phyloP scores from a whole-genome alignment of 371 early-diverging fungal species.

The Mucor ambiguus region DNA sequence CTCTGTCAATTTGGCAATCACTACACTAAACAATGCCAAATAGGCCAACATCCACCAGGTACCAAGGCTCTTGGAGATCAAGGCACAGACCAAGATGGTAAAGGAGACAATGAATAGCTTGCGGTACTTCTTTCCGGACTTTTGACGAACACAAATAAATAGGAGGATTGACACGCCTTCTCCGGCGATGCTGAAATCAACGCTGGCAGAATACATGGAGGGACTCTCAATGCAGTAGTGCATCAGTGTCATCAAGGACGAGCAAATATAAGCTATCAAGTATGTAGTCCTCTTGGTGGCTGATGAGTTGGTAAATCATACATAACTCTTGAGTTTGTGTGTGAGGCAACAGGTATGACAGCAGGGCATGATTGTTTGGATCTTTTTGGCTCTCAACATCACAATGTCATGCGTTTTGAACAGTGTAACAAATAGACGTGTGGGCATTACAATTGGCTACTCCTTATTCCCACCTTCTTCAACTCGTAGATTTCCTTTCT shows the following conservation, averaged over 20 bases:
- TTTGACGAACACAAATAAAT: slow-evolving; percentile 2
- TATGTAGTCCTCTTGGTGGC: too few relatives aligned
- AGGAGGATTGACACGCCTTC: slow-evolving; percentile 6
- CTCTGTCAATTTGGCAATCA: slow-evolving; percentile 7
- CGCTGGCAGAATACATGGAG: neutral
- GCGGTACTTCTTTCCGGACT: slow-evolving; percentile 11
- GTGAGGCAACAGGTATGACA: too few relatives aligned
- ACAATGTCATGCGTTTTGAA: too few relatives aligned
- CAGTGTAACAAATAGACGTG: too few relatives aligned
- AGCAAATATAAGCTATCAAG: slow-evolving; percentile 9
- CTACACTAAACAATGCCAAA: neutral
- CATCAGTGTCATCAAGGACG: slow-evolving; percentile 14
- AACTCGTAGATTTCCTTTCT: too few relatives aligned
- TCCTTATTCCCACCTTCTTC: too few relatives aligned
- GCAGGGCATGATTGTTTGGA: too few relatives aligned
- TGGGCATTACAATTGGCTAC: too few relatives aligned
- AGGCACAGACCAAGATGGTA: neutral
- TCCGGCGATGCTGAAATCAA: slow-evolving; percentile 11
- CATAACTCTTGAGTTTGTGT: too few relatives aligned
- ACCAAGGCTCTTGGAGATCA: neutral
- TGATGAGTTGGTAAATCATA: too few relatives aligned
- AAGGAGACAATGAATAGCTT: slow-evolving; percentile 7
- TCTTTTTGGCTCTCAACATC: too few relatives aligned
- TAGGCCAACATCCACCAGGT: neutral
- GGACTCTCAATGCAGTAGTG: slow-evolving; percentile 14